These are phyloP conservation scores for Lonicera japonica DNA, from an alignment of 129 eudicot species.

Conservation along the genomic window DNA sequence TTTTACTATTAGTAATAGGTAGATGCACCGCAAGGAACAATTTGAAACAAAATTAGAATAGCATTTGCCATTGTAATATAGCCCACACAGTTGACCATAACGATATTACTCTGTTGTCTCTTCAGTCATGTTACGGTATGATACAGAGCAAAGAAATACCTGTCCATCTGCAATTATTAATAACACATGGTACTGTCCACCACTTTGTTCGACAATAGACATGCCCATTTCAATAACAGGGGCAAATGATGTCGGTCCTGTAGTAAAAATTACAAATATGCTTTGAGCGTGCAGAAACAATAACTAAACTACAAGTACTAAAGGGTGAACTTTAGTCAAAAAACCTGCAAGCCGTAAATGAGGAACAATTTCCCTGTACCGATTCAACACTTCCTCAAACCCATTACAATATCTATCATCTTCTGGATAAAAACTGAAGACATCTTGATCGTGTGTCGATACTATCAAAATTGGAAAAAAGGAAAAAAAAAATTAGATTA, in stretches of 20 bases:
- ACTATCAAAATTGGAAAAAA: slow-evolving; percentile 44
- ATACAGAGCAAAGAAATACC: slow-evolving; percentile 36
- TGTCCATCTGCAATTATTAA: slow-evolving; percentile 96
- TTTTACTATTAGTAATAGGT: slow-evolving; percentile 5
- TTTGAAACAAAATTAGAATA: slow-evolving; percentile 2
- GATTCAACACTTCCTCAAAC: slow-evolving; percentile 79
- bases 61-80: background rate
- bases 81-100: too few species aligned
- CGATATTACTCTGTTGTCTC: too few species aligned
- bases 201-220: slow-evolving; percentile 89
- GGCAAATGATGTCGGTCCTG: slow-evolving; percentile 98
- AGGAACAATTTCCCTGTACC: slow-evolving; percentile 82
- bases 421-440: slow-evolving; percentile 86
- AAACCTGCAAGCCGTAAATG: slow-evolving; percentile 88
- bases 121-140: too few species aligned
- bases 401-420: slow-evolving; percentile 84
- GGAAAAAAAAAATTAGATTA: background rate
- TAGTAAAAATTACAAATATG: slow-evolving; percentile 7
- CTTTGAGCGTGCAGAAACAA: slow-evolving; percentile 2
- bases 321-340: slow-evolving; percentile 11
- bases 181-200: slow-evolving; percentile 94
- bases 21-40: background rate
- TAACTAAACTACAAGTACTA: background rate
- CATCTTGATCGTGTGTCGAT: slow-evolving; percentile 93
- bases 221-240: slow-evolving; percentile 93